Evolutionary conservation across 192 early-diverging fungal genomes (phyloP).

Genomic region (Dissophora ornata): DNA sequence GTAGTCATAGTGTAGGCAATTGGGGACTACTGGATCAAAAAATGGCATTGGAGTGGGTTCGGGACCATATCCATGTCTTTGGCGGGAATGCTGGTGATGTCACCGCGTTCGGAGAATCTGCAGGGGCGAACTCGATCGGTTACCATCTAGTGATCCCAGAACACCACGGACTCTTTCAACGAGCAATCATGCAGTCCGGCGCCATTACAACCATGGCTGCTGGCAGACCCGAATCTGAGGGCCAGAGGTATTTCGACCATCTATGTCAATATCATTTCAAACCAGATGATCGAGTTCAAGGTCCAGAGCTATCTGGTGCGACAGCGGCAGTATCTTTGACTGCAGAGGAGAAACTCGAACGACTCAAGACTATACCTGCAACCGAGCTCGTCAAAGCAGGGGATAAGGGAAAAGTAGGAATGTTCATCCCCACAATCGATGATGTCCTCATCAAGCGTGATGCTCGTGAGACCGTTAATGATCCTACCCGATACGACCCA

Average conservation of each 20-base stretch:
- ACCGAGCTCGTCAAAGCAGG: constrained; percentile 23
- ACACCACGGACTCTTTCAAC: constrained; percentile 31
- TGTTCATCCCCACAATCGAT: constrained; percentile 28
- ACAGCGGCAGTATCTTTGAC: too few species aligned
- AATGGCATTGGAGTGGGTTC: constrained; percentile 61
- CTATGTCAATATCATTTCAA: constrained; percentile 16
- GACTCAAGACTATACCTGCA: constrained; percentile 6
- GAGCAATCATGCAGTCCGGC: constrained; percentile 20
- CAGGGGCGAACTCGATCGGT: constrained; percentile 13
- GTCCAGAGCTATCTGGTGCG: too few species aligned
- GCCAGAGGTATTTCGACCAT: constrained; percentile 15
- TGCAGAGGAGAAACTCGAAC: constrained; percentile 4
- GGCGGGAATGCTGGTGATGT: constrained; percentile 12
- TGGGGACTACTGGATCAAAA: constrained; percentile 63
- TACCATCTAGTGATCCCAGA: constrained; percentile 17
- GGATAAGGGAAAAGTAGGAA: neutral
- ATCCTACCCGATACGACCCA: constrained; percentile 8
- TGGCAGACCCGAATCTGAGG: constrained; percentile 5
- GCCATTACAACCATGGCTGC: constrained; percentile 12
- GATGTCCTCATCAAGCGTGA: constrained; percentile 1
- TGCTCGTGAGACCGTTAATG: constrained; percentile 1
- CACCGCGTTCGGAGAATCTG: constrained; percentile 27
- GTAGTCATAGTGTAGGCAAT: constrained; percentile 32
- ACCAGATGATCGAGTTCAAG: neutral
- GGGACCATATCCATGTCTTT: constrained; percentile 37